Percentiles rank a stretch among this genome's conserved stretches.
These are phyloP conservation scores for carrot (Daucus carota) DNA, from an alignment of 129 eudicot species.

Conservation along the genomic window DH1_v3.0 NC_030381.2:52145501-52146000, in stretches of 20 bases:
- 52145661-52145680: constrained; percentile 47
- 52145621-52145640: constrained; percentile 65
- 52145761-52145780: constrained; percentile 51
- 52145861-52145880: constrained; percentile 37
- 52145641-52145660: constrained; percentile 47
- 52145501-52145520: constrained; percentile 40
- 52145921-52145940: constrained; percentile 60
- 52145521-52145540: constrained; percentile 19
- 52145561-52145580: constrained; percentile 59
- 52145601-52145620: constrained; percentile 47
- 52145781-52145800: constrained; percentile 54
- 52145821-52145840: constrained; percentile 48
- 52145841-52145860: constrained; percentile 64
- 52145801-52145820: constrained; percentile 46
- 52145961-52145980: constrained; percentile 44
- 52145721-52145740: constrained; percentile 37
- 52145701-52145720: constrained; percentile 48
- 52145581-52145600: constrained; percentile 52
- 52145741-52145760: constrained; percentile 53
- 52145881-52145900: constrained; percentile 50
- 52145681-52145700: constrained; percentile 58
- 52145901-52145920: constrained; percentile 51
- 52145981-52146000: constrained; percentile 55
- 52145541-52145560: constrained; percentile 37
- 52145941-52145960: constrained; percentile 38